Evolutionary conservation across 75 land plant genomes (phyloP).

Genomic region (Ceratopteris richardii): DNA sequence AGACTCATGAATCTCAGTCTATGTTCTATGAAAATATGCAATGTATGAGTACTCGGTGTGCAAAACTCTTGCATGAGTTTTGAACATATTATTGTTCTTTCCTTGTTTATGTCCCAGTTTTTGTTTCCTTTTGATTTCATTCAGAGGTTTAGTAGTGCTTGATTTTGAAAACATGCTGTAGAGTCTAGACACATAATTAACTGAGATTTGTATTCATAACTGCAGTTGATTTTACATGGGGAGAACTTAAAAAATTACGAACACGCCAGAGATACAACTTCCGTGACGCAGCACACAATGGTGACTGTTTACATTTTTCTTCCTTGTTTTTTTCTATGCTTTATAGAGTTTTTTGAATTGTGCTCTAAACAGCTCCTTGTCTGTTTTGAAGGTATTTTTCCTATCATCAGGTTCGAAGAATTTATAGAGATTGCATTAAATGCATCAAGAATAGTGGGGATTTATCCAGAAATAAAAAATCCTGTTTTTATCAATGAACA

Average conservation of each 20-base stretch:
- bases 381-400: slow-evolving; percentile 46
- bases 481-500: slow-evolving; percentile 88
- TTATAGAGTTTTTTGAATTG: background rate
- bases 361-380: background rate
- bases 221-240: slow-evolving; percentile 88
- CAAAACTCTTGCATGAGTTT: too few species aligned
- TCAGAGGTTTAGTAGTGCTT: too few species aligned
- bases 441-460: slow-evolving; percentile 84
- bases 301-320: slow-evolving; percentile 21
- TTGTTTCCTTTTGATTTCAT: too few species aligned
- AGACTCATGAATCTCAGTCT: too few species aligned
- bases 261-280: slow-evolving; percentile 58
- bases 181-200: too few species aligned
- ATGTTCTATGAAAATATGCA: too few species aligned
- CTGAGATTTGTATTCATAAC: too few species aligned
- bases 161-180: too few species aligned
- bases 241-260: slow-evolving; percentile 55
- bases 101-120: too few species aligned
- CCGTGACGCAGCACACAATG: slow-evolving; percentile 79
- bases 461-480: slow-evolving; percentile 93
- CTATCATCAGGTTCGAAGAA: slow-evolving; percentile 85
- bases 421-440: slow-evolving; percentile 79
- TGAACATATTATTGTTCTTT: too few species aligned
- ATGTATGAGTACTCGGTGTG: too few species aligned
- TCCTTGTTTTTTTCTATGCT: background rate